A percentile compares a stretch with the other conserved stretches of the same genome.
Evolutionary conservation across 495 filamentous ascomycete genomes (phyloP).

Genomic region (Pseudotulostoma volvatum): DNA sequence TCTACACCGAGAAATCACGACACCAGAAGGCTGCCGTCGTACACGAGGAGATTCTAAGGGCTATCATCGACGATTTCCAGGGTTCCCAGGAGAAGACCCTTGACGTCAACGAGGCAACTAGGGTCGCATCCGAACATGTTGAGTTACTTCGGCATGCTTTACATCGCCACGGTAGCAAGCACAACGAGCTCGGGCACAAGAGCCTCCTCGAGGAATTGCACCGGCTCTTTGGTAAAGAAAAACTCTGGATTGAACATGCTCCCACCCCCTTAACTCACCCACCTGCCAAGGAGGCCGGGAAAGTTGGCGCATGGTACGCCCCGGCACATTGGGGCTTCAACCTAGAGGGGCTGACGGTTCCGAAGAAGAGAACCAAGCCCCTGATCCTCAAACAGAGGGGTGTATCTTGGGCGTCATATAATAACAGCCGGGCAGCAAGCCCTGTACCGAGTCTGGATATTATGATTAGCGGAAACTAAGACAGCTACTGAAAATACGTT

Average conservation of each 20-base stretch:
- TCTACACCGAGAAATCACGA: slow-evolving; percentile 34
- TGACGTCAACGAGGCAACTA: slow-evolving; percentile 16
- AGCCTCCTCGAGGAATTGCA: slow-evolving; percentile 7
- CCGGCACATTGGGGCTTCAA: no score
- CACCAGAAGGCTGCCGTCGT: slow-evolving; percentile 35
- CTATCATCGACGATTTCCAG: slow-evolving; percentile 29
- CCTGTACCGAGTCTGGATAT: no score
- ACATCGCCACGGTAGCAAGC: slow-evolving; percentile 12
- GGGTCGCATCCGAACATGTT: slow-evolving; percentile 30
- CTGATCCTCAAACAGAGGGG: no score
- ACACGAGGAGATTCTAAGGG: slow-evolving; percentile 38
- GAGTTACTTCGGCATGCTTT: slow-evolving; percentile 33
- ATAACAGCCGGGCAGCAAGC: no score
- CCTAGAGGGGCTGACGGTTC: no score
- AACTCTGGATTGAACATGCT: slow-evolving; percentile 15
- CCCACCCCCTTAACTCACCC: slow-evolving; percentile 20
- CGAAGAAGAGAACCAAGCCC: no score
- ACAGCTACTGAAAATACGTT: no score
- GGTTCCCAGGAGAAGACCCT: no score
- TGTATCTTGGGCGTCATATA: no score
- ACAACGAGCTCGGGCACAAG: no score
- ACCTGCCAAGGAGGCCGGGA: slow-evolving; percentile 11
- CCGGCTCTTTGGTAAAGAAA: slow-evolving; percentile 15
- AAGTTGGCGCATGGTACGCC: slow-evolving; percentile 25
- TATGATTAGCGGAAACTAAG: no score